Evolutionary conservation across 2,329 filamentous ascomycete species (phyloP).

Genomic region (Podosphaera fusca): DNA sequence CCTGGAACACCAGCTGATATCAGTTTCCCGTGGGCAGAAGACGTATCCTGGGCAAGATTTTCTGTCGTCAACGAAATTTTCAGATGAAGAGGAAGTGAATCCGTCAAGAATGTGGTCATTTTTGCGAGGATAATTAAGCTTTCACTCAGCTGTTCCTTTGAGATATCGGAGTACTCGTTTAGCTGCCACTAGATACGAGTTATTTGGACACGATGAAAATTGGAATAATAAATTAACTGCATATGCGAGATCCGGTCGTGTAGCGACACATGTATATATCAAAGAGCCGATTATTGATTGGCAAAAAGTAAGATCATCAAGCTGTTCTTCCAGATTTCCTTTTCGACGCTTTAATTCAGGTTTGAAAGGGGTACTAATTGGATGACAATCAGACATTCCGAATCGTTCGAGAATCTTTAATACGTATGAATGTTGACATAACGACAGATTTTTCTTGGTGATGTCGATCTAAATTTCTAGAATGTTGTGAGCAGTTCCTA

Average conservation of each 20-base stretch:
- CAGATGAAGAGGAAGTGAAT: slow-evolving; percentile 6
- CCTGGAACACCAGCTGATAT: neutral
- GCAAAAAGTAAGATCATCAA: neutral
- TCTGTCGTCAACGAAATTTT: slow-evolving; percentile 4
- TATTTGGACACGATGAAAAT: neutral
- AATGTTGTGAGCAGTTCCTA: no score
- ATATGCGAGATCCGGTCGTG: neutral
- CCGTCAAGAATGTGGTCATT: no score
- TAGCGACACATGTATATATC: neutral
- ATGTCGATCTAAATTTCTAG: no score
- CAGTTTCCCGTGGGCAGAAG: slow-evolving; percentile 2
- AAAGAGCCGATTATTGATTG: neutral
- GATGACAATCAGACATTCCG: neutral
- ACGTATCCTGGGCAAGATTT: no score
- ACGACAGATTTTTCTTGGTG: neutral
- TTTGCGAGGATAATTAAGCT: neutral
- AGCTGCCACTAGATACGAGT: neutral
- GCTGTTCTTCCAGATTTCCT: neutral
- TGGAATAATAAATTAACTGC: neutral
- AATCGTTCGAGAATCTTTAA: neutral
- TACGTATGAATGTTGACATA: neutral
- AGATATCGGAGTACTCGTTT: neutral
- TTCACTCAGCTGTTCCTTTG: neutral
- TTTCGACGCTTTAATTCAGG: neutral
- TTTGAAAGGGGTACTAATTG: neutral